These are phyloP conservation scores for Sarocladium strictum DNA, from an alignment of 2,329 filamentous ascomycete genomes.

Conservation along the genomic window DNA sequence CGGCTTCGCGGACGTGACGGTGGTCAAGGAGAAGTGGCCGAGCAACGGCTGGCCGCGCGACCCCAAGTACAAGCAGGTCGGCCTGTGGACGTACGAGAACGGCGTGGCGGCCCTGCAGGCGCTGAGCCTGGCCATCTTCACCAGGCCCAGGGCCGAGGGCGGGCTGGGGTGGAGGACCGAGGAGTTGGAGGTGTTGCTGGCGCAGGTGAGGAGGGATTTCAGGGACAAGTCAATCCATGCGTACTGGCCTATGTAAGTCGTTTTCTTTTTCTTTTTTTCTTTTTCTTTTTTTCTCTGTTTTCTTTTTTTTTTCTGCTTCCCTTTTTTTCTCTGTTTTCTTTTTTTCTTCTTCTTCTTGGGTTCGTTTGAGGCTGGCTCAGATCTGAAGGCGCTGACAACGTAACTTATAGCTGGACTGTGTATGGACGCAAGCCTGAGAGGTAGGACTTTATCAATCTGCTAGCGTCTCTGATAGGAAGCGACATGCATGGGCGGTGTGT, in stretches of 20 bases:
- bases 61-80: slow-evolving; percentile 44
- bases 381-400: no score
- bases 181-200: slow-evolving; percentile 26
- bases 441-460: neutral
- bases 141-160: slow-evolving; percentile 17
- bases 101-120: slow-evolving; percentile 27
- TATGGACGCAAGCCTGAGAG: neutral
- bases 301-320: no score
- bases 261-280: no score
- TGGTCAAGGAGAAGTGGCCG: slow-evolving; percentile 31
- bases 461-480: no score
- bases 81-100: slow-evolving; percentile 29
- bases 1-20: slow-evolving; percentile 16
- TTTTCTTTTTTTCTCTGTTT: no score
- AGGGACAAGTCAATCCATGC: slow-evolving; percentile 27
- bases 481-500: no score
- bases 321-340: no score
- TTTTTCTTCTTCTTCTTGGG: no score
- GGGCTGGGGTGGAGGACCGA: slow-evolving; percentile 27
- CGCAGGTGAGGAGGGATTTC: slow-evolving; percentile 27
- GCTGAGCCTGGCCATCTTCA: slow-evolving; percentile 31
- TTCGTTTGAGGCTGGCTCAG: no score
- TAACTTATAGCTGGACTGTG: slow-evolving; percentile 1
- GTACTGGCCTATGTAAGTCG: slow-evolving; percentile 32
- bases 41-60: slow-evolving; percentile 46